phyloP scores from a whole-genome alignment of 306 rosid genomes.

The Quercus glauca region DNA sequence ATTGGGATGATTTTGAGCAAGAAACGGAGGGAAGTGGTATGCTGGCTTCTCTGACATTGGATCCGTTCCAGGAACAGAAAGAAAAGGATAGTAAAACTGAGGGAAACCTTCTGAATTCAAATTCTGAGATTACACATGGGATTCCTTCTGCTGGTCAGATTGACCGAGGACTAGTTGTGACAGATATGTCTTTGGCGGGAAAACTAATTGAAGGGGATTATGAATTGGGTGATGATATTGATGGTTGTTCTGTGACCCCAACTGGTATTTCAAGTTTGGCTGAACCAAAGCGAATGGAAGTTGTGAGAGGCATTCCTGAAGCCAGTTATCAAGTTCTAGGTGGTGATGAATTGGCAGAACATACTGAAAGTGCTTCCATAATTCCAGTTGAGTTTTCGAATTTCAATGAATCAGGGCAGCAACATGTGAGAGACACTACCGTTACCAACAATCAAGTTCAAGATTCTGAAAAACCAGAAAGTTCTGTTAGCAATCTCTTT shows the following conservation, averaged over 20 bases:
- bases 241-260: constrained; percentile 11
- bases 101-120: constrained; percentile 8
- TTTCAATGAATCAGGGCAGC: constrained; percentile 22
- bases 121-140: constrained; percentile 18
- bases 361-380: constrained; percentile 27
- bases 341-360: constrained; percentile 28
- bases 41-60: constrained; percentile 19
- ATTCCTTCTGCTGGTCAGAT: constrained; percentile 15
- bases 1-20: constrained; percentile 72
- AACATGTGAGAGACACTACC: constrained; percentile 21
- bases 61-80: constrained; percentile 21
- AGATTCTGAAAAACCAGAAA: constrained; percentile 24
- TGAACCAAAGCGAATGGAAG: constrained; percentile 28
- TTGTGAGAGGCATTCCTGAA: constrained; percentile 43
- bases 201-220: constrained; percentile 30
- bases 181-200: constrained; percentile 7
- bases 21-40: constrained; percentile 30
- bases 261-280: constrained; percentile 5
- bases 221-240: constrained; percentile 16
- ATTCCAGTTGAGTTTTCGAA: constrained; percentile 13
- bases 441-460: constrained; percentile 25
- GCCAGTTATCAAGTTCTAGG: constrained; percentile 43
- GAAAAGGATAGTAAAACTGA: constrained; percentile 21
- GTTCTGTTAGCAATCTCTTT: constrained; percentile 9
- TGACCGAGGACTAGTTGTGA: constrained; percentile 26